These are phyloP conservation scores for Cetraspora pellucida DNA, from an alignment of 192 early-diverging fungal genomes.

Conservation along the genomic window DNA sequence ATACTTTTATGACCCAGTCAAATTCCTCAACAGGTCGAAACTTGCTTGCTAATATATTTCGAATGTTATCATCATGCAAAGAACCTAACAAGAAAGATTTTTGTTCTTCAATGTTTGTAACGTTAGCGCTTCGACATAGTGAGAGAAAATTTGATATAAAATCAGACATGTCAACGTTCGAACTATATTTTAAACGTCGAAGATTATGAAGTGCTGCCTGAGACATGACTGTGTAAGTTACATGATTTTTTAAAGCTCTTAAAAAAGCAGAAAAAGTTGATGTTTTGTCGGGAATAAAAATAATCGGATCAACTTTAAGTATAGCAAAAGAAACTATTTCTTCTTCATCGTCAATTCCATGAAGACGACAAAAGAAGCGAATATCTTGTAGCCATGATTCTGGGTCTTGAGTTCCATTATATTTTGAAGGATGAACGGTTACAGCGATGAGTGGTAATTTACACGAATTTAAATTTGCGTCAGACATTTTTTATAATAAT, in stretches of 20 bases:
- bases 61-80: constrained; percentile 16
- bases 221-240: background rate
- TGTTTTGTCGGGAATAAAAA: constrained; percentile 1
- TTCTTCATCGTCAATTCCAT: constrained; percentile 11
- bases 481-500: background rate
- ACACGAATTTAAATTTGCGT: background rate
- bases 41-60: constrained; percentile 9
- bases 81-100: constrained; percentile 7
- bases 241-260: constrained; percentile 17
- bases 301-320: constrained; percentile 13
- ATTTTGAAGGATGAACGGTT: constrained; percentile 8
- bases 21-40: constrained; percentile 4
- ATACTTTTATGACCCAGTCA: constrained; percentile 18
- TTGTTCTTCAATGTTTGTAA: constrained; percentile 17
- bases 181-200: constrained; percentile 13
- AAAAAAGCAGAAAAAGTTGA: constrained; percentile 4
- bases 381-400: constrained; percentile 27
- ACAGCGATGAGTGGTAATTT: background rate
- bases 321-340: constrained; percentile 16
- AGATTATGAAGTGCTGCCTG: background rate
- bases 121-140: background rate
- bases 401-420: constrained; percentile 19
- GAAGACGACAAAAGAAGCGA: constrained; percentile 14
- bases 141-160: constrained; percentile 17
- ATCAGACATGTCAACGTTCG: constrained; percentile 5